Evolutionary conservation across 164 flowering plant species (phyloP).

Genomic region (Vitis riparia): DNA sequence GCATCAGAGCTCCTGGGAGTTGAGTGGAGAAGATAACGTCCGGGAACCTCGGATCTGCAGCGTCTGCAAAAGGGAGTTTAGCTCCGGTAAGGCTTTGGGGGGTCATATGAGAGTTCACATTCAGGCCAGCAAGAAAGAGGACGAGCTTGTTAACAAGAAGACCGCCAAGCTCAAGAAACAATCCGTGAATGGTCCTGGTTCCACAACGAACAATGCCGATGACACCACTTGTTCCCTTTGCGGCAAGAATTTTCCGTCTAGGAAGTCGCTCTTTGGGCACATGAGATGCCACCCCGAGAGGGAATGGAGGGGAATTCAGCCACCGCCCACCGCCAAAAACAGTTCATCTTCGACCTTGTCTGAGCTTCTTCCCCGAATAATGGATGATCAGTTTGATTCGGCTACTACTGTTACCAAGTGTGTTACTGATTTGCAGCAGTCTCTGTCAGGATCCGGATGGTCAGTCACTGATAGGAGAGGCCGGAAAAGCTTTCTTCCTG

Average conservation of each 20-base stretch:
- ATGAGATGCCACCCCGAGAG: constrained; percentile 80
- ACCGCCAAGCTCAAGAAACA: constrained; percentile 3
- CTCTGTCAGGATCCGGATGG: constrained; percentile 28
- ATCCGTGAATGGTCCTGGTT: neutral
- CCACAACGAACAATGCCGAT: neutral
- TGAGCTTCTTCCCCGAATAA: neutral
- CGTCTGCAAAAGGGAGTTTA: constrained; percentile 33
- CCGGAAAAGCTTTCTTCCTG: constrained; percentile 12
- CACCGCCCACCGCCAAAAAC: constrained; percentile 31
- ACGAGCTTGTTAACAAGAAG: neutral
- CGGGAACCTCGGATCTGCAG: constrained; percentile 18
- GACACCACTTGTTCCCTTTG: constrained; percentile 37
- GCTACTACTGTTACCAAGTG: neutral
- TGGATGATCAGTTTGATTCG: constrained; percentile 15
- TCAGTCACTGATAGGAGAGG: constrained; percentile 40
- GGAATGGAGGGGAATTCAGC: constrained; percentile 55
- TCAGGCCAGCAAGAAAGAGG: constrained; percentile 7
- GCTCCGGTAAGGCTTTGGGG: constrained; percentile 54
- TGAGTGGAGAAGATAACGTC: neutral
- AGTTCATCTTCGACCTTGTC: constrained; percentile 22
- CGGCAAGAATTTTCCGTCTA: constrained; percentile 44
- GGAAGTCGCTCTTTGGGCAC: constrained; percentile 69
- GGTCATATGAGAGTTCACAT: constrained; percentile 59
- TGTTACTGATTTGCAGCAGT: constrained; percentile 13
- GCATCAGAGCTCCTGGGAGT: constrained; percentile 2